These are phyloP conservation scores for Aspergillus baeticus DNA, from an alignment of 495 filamentous ascomycete species.

Conservation along the genomic window DNA sequence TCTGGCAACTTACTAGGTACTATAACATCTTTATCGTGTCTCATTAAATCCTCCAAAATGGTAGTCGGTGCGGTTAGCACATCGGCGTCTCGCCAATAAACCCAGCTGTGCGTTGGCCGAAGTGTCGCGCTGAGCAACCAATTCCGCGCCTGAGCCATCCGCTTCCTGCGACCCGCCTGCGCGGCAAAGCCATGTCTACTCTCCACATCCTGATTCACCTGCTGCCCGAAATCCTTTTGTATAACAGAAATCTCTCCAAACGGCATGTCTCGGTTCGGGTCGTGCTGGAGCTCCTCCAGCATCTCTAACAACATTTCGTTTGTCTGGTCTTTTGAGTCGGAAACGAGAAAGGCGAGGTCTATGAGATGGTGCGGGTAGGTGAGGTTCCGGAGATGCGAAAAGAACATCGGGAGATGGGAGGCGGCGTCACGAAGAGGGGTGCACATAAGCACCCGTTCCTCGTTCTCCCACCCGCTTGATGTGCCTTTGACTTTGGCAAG, in stretches of 20 bases:
- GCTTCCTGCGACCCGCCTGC: constrained; percentile 87
- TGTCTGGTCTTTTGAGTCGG: constrained; percentile 93
- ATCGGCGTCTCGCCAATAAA: constrained; percentile 99
- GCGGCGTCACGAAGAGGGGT: constrained; percentile 93
- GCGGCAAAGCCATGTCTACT: constrained; percentile 97
- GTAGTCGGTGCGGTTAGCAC: constrained; percentile 96
- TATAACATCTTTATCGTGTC: constrained; percentile 98
- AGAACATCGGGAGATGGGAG: constrained; percentile 96
- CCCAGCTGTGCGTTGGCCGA: constrained; percentile 95
- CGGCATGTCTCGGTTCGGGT: constrained; percentile 71
- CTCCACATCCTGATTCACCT: constrained; percentile 97
- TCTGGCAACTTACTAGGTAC: constrained; percentile 82
- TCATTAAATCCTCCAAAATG: constrained; percentile 96
- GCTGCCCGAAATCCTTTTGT: constrained; percentile 98
- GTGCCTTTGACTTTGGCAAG: constrained; percentile 86
- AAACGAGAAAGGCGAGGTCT: constrained; percentile 95
- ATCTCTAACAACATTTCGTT: constrained; percentile 70
- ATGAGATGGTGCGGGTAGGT: constrained; percentile 97
- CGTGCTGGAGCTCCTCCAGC: constrained; percentile 77
- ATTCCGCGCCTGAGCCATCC: constrained; percentile 98
- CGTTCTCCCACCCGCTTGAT: constrained; percentile 87
- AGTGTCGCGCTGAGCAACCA: constrained; percentile 95
- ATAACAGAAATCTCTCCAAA: constrained; percentile 98
- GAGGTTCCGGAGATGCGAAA: constrained; percentile 90
- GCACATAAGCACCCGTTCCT: constrained; percentile 92